Evolutionary conservation across 192 early-diverging fungal genomes (phyloP).

Genomic region (Linnemannia schmuckeri): DNA sequence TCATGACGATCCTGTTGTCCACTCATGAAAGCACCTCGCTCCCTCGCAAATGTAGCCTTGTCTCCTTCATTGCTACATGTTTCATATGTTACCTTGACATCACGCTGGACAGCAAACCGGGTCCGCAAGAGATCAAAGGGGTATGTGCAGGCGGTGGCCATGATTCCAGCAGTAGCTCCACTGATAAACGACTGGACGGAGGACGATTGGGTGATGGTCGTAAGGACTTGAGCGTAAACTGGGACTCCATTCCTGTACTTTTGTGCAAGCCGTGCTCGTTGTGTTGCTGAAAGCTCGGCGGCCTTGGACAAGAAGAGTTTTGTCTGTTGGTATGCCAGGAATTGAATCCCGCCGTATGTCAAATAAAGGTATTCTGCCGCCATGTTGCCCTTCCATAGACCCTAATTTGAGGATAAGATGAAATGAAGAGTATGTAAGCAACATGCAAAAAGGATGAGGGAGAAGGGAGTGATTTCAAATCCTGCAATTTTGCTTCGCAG

Average conservation of each 20-base stretch:
- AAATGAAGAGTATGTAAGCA: not conserved
- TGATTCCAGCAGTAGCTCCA: conserved; percentile 83
- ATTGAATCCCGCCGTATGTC: conserved; percentile 90
- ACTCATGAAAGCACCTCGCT: not conserved
- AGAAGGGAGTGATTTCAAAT: no score
- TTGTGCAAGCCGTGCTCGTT: not conserved
- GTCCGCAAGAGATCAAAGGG: conserved; percentile 97
- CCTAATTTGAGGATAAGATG: conserved; percentile 53
- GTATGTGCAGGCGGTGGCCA: conserved; percentile 88
- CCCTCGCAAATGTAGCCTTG: not conserved
- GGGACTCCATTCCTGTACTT: conserved; percentile 12
- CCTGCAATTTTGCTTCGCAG: not conserved
- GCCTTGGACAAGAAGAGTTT: conserved; percentile 55
- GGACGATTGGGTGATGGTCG: conserved; percentile 44
- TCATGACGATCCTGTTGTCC: not conserved
- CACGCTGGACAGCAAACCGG: conserved; percentile 89
- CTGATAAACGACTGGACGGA: conserved; percentile 73
- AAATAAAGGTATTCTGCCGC: conserved; percentile 95
- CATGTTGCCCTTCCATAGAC: conserved; percentile 94
- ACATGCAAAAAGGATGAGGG: not conserved
- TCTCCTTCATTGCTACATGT: not conserved
- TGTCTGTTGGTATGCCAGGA: conserved; percentile 78
- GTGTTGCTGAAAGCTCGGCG: conserved; percentile 12
- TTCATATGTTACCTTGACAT: conserved; percentile 51
- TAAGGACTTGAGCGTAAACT: conserved; percentile 8